Percentiles rank a stretch among this genome's conserved stretches.
Evolutionary conservation across 148 eudicot genomes (phyloP).

Genomic region (Chenopodium quinoa): DNA sequence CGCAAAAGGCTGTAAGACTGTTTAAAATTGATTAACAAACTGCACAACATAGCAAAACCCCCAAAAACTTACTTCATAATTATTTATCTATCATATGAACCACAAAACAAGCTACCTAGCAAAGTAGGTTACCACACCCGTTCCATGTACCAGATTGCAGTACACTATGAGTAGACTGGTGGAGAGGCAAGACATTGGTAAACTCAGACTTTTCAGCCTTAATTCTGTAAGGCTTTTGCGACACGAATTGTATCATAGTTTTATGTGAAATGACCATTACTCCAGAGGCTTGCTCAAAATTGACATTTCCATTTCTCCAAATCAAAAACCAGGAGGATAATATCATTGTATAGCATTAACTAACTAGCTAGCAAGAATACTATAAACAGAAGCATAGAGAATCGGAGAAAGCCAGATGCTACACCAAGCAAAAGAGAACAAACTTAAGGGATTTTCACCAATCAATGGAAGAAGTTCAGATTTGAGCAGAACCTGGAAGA

Average conservation of each 20-base stretch:
- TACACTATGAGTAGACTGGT: not conserved
- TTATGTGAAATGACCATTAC: not conserved
- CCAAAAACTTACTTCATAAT: not conserved
- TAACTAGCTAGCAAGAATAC: not conserved
- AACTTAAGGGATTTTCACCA: not conserved
- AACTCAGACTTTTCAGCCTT: not conserved
- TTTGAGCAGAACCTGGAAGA: conserved; percentile 65
- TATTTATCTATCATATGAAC: not conserved
- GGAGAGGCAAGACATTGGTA: not conserved
- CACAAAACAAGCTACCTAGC: not conserved
- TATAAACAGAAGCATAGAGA: not conserved
- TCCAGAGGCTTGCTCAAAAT: not conserved
- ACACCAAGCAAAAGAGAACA: not conserved
- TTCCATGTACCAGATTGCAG: not conserved
- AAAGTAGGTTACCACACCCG: not conserved
- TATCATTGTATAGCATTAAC: not conserved
- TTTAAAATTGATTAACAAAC: no score
- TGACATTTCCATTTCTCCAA: not conserved
- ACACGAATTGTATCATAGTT: not conserved
- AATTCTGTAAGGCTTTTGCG: not conserved
- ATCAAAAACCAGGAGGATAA: not conserved
- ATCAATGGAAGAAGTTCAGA: conserved; percentile 10
- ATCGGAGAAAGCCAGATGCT: not conserved
- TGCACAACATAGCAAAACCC: not conserved
- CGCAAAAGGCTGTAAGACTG: not conserved